These are phyloP conservation scores for Penicillium goetzii DNA, from an alignment of 495 filamentous ascomycete species.

Conservation along the genomic window DNA sequence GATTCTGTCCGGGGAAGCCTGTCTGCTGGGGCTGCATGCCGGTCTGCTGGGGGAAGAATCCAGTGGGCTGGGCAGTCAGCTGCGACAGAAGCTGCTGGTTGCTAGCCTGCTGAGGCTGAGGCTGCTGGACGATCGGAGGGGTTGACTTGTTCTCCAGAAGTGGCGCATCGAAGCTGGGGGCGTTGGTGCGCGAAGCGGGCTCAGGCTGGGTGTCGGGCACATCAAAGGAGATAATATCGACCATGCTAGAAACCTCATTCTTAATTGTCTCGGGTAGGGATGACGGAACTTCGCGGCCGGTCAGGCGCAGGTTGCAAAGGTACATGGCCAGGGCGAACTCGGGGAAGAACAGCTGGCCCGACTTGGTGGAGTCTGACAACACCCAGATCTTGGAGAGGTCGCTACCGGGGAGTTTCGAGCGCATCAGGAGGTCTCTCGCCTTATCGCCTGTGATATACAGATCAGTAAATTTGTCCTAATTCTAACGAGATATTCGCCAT, in stretches of 20 bases:
- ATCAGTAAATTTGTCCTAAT: slow-evolving; percentile 24
- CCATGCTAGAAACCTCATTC: slow-evolving; percentile 99
- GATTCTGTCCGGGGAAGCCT: slow-evolving; percentile 48
- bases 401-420: slow-evolving; percentile 82
- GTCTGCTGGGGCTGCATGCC: slow-evolving; percentile 58
- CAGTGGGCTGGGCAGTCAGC: slow-evolving; percentile 71
- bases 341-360: slow-evolving; percentile 94
- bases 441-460: slow-evolving; percentile 63
- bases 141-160: slow-evolving; percentile 64
- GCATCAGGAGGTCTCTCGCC: slow-evolving; percentile 82
- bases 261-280: slow-evolving; percentile 79
- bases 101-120: slow-evolving; percentile 75
- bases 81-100: slow-evolving; percentile 79
- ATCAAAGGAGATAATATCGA: slow-evolving; percentile 97
- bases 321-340: slow-evolving; percentile 99
- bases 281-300: slow-evolving; percentile 78
- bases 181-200: slow-evolving; percentile 62
- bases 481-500: background rate
- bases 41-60: slow-evolving; percentile 60
- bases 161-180: slow-evolving; percentile 75
- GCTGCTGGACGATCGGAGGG: slow-evolving; percentile 79
- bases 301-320: slow-evolving; percentile 90
- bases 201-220: slow-evolving; percentile 74
- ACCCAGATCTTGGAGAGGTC: slow-evolving; percentile 90
- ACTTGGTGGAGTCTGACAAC: slow-evolving; percentile 95